phyloP scores from a whole-genome alignment of 495 filamentous ascomycete genomes.

The Penicillium nucicola region DNA sequence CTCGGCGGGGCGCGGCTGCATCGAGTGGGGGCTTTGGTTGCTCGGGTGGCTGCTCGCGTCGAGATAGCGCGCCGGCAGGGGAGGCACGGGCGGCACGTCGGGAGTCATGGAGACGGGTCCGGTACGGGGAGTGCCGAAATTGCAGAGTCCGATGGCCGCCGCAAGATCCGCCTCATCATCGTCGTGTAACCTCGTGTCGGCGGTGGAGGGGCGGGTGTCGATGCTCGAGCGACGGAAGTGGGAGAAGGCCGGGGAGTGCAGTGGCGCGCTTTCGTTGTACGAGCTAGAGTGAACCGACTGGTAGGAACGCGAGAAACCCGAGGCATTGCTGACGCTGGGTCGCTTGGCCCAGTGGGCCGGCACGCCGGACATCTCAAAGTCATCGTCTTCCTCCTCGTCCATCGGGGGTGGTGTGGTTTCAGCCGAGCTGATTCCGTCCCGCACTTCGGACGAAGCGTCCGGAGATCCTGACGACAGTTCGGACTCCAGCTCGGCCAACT shows the following conservation, averaged over 20 bases:
- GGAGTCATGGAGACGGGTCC: constrained; percentile 66
- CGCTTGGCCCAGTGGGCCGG: constrained; percentile 36
- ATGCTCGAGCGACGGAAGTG: constrained; percentile 53
- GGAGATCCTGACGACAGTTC: constrained; percentile 81
- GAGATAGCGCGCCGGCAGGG: constrained; percentile 60
- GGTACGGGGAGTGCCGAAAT: constrained; percentile 76
- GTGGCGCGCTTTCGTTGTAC: constrained; percentile 42
- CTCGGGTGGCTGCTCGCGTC: constrained; percentile 32
- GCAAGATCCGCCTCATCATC: constrained; percentile 71
- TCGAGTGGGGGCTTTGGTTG: constrained; percentile 23
- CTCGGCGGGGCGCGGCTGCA: constrained; percentile 32
- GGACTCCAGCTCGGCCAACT: constrained; percentile 66
- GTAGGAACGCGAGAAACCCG: constrained; percentile 77
- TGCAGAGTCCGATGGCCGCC: constrained; percentile 90
- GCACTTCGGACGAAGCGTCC: constrained; percentile 70
- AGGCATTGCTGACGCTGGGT: constrained; percentile 57
- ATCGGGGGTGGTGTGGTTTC: constrained; percentile 56
- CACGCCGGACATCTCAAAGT: constrained; percentile 40
- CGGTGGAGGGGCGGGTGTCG: constrained; percentile 61
- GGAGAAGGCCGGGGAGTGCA: constrained; percentile 46
- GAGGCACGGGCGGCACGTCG: constrained; percentile 84
- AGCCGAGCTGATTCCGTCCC: constrained; percentile 60
- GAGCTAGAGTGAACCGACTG: constrained; percentile 68
- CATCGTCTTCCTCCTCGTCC: constrained; percentile 44
- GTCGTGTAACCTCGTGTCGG: constrained; percentile 52